Percentiles rank a stretch among this genome's conserved stretches.
Evolutionary conservation across 148 eudicot genomes (phyloP).

Genomic region (Rhododendron mucronatum): DNA sequence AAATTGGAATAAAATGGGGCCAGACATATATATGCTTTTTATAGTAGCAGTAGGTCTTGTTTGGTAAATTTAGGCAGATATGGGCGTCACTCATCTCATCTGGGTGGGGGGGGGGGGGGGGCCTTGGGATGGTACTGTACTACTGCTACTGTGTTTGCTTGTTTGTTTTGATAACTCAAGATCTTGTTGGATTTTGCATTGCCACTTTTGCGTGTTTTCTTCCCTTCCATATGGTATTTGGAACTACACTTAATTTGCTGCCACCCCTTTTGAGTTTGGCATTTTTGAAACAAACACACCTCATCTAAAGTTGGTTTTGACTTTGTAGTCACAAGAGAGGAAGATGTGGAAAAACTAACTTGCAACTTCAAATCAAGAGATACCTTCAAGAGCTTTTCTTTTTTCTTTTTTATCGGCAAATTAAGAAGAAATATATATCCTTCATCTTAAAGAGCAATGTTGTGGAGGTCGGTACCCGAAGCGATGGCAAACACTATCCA

Average conservation of each 20-base stretch:
- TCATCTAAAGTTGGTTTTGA: background rate
- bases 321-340: background rate
- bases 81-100: background rate
- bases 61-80: constrained; percentile 5
- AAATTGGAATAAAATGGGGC: background rate
- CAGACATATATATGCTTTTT: too few relatives aligned
- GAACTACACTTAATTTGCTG: too few relatives aligned
- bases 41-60: background rate
- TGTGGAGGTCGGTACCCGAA: background rate
- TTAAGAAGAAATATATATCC: too few relatives aligned
- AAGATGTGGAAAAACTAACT: background rate
- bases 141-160: background rate
- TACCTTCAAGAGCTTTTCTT: background rate
- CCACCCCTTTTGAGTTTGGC: background rate
- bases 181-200: background rate
- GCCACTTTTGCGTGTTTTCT: background rate
- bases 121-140: background rate
- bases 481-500: background rate
- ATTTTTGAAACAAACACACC: background rate
- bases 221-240: too few relatives aligned
- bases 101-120: background rate
- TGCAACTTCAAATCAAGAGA: background rate
- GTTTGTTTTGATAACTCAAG: background rate
- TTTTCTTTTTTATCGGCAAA: background rate
- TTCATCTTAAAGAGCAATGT: background rate